phyloP scores from a whole-genome alignment of 2,329 filamentous ascomycete genomes.

The Microdochium bolleyi region DNA sequence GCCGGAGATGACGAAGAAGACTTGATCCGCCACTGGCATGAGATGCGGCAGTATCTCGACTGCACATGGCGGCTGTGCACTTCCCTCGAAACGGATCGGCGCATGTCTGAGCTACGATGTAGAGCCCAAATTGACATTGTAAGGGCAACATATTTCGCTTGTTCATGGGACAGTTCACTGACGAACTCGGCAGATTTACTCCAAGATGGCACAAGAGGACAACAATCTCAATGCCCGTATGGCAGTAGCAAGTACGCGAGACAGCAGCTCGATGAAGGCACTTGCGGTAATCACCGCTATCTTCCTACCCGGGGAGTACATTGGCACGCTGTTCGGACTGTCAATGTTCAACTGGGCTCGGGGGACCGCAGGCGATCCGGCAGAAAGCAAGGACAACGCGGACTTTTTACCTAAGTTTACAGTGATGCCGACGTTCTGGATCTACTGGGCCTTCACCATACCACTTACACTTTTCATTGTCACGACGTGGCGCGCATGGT shows the following conservation, averaged over 20 bases:
- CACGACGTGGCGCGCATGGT: slow-evolving; percentile 34
- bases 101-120: slow-evolving; percentile 36
- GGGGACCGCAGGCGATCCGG: slow-evolving; percentile 17
- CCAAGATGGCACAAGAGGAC: slow-evolving; percentile 40
- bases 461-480: slow-evolving; percentile 34
- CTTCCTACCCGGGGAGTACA: slow-evolving; percentile 38
- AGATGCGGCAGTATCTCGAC: slow-evolving; percentile 37
- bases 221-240: slow-evolving; percentile 42
- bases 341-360: slow-evolving; percentile 35
- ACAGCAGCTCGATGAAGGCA: slow-evolving; percentile 39
- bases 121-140: slow-evolving; percentile 38
- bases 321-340: slow-evolving; percentile 36
- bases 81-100: slow-evolving; percentile 34
- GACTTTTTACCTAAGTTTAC: slow-evolving; percentile 18
- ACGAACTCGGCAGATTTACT: slow-evolving; percentile 27
- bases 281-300: slow-evolving; percentile 38
- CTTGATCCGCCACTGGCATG: slow-evolving; percentile 32
- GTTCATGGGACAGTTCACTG: background rate
- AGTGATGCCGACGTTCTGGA: slow-evolving; percentile 33
- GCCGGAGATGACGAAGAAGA: slow-evolving; percentile 11
- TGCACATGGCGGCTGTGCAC: slow-evolving; percentile 33
- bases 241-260: slow-evolving; percentile 71
- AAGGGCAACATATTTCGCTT: slow-evolving; percentile 7
- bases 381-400: slow-evolving; percentile 20
- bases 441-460: slow-evolving; percentile 36